These are phyloP conservation scores for Ceratocystis harringtonii DNA, from an alignment of 2,329 filamentous ascomycete genomes.

Conservation along the genomic window DNA sequence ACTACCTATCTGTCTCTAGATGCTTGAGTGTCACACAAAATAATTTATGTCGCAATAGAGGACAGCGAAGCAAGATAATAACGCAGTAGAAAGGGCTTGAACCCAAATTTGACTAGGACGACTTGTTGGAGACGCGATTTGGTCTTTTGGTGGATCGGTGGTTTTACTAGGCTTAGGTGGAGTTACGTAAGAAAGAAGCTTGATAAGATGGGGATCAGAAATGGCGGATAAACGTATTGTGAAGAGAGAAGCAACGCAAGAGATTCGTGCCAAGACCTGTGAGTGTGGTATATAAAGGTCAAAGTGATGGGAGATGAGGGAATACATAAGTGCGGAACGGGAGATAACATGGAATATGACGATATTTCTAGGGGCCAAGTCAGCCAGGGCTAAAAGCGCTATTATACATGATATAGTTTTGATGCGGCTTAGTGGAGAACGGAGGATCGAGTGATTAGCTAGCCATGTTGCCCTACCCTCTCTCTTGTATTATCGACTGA, in stretches of 20 bases:
- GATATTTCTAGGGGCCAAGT: neutral
- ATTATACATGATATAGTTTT: neutral
- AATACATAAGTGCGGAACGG: neutral
- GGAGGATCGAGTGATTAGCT: neutral
- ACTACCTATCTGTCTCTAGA: neutral
- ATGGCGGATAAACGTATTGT: neutral
- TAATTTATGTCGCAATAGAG: neutral
- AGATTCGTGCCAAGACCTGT: neutral
- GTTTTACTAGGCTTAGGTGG: neutral
- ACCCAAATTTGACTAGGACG: neutral
- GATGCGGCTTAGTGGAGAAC: neutral
- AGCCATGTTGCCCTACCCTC: neutral
- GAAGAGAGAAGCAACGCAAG: neutral
- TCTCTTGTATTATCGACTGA: too few relatives aligned
- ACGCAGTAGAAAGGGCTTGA: neutral
- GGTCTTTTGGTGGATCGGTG: neutral
- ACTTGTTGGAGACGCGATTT: neutral
- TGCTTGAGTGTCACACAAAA: neutral
- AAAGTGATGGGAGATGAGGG: neutral
- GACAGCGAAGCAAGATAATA: neutral
- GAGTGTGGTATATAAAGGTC: neutral
- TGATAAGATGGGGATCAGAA: neutral
- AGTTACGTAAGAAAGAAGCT: neutral
- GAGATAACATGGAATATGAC: neutral
- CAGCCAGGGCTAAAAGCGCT: neutral